Evolutionary conservation across 805 yeast species (phyloP), one percentile per base, ranked within the genome.

Genomic region (Martiniozyma abietophila): DNA sequence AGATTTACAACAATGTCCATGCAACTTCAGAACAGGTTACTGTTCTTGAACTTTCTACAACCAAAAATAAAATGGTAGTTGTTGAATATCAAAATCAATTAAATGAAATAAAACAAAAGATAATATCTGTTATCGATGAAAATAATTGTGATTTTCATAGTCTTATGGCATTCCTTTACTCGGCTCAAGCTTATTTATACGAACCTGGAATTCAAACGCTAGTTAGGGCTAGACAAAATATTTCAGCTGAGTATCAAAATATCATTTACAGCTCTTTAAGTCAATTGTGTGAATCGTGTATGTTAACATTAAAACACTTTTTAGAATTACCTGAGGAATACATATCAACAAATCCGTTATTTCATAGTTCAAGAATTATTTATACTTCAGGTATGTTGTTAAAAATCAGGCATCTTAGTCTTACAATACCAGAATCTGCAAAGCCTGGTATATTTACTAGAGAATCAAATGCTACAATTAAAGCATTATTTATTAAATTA

Each of bases 361-460:
- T 71, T 36, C 72, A 69, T 42, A 65, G 67, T 21, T 61, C 79
- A 2, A 60, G 83, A 43, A 59, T 75, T 24, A 64, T 76, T n/a
- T 76, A 76, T 47, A 73, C 79, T 1, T 72, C 77, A 0, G 85
- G 84, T 6, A 67, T 76, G 65, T 57, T 77, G 18, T 53, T 77
- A 35, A 62, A 80, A 35, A 52, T 76, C 27, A 54, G 83, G 22
- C 76, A 68, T 51, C 55, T 72, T 29, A 64, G 70, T n/a, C 50
- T 76, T 9, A 64, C 76, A 9, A 56, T 74, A 5, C 77, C 80
- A 1, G 54, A 65, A 15, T 49, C 60, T 25, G 54, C 48, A 20
- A 69, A 63, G 21, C 61, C 62, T 29, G 66, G 64, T 17, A 55
- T 62, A 35, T 65, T 71, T 9, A 76, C 82, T 0, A 58, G 60